A percentile compares a stretch with the other conserved stretches of the same genome.
phyloP scores from a whole-genome alignment of 192 early-diverging fungal species.

The Coemansia sp. region DNA sequence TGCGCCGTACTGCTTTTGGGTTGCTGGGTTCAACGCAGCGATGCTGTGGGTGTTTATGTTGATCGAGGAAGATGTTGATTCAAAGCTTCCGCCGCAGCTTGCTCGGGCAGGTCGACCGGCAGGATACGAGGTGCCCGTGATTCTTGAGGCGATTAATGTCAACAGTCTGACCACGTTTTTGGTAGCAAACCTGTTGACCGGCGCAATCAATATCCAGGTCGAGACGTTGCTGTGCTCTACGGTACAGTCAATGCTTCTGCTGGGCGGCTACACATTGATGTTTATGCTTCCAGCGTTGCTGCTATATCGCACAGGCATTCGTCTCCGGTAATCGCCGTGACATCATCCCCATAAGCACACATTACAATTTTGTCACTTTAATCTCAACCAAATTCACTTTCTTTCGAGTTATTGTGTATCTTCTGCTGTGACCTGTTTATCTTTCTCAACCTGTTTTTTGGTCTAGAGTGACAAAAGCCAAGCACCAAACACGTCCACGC shows the following conservation, averaged over 20 bases:
- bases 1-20: constrained; percentile 77
- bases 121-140: constrained; percentile 56
- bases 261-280: constrained; percentile 58
- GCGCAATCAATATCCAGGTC: constrained; percentile 75
- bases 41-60: constrained; percentile 63
- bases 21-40: constrained; percentile 66
- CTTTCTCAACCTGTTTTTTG: neutral
- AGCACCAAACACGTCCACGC: neutral
- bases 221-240: constrained; percentile 69
- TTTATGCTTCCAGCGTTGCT: constrained; percentile 50
- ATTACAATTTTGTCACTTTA: neutral
- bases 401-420: neutral
- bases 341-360: neutral
- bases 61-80: constrained; percentile 60
- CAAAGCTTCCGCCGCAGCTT: constrained; percentile 48
- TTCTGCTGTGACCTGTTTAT: neutral
- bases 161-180: constrained; percentile 86
- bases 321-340: constrained; percentile 18
- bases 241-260: constrained; percentile 47
- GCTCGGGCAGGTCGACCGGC: constrained; percentile 36
- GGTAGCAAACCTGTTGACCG: constrained; percentile 87
- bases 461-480: neutral
- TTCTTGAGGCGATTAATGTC: constrained; percentile 71
- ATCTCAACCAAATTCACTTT: neutral
- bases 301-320: constrained; percentile 19